Base-by-base conservation (phyloP, 768 basidiomycete genomes). In the Rhodocollybia butyracea region DNA sequence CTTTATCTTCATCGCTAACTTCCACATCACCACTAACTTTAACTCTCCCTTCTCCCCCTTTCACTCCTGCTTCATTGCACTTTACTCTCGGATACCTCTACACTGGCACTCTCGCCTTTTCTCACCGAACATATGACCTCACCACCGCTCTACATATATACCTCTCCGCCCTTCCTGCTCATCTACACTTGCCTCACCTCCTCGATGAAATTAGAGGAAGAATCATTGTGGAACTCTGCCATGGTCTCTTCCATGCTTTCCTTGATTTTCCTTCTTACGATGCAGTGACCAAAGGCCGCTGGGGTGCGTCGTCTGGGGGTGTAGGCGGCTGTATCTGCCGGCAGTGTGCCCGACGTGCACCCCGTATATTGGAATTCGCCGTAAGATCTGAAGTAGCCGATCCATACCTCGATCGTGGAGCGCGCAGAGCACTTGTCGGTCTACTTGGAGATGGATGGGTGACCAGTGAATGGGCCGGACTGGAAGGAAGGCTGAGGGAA, bases 1-100 rank as follows among this genome's bases (percentile, higher is more conserved):
- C n/a, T 81, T 98, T n/a, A 70, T 93, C 27, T 78, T 83, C 0
- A 31, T 43, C 53, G n/a, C 29, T 36, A 19, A 26, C 53, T 31
- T 91, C 89, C 80, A 66, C 77, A 3, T 57, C 66, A 62, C 63
- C 61, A 41, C 60, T 48, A 54, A 68, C 56, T 61, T 67, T 46
- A 50, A 60, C 40, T 19, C 63, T 40, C 47, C 92, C 91, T 1
- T 92, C 88, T 0, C 94, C 96, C 0, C 94, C 95, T 0, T 98
- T 98, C 70, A 96, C 96, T 0, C 92, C 95, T 0, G 89, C 95
- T 1, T 91, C 94, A 0, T 77, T 97, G 4, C 92, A 96, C 66
- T 98, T 98, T 68, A 92, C 92, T 36, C 81, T 98, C 45, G 94
- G 94, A 3, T 98, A 89, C 72, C 84, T 98, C 43, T 98, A 98